Conservation (phyloP, 2,329 filamentous ascomycete species). For the Arthrobotrys entomopaga region DNA sequence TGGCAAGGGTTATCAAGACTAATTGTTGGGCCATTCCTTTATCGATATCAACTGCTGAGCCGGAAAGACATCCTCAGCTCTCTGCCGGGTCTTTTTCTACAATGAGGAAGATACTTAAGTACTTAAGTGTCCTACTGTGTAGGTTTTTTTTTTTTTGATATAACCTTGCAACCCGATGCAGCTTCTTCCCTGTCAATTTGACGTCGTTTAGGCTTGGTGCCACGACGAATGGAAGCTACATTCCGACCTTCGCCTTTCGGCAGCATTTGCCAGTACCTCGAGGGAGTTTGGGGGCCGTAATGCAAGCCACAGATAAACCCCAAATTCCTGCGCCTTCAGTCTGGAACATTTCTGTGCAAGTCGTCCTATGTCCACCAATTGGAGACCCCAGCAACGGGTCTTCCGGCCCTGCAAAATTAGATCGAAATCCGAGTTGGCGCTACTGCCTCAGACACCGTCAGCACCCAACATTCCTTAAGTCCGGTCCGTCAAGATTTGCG, state of each 20-base stretch:
- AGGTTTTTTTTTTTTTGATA: too few species aligned
- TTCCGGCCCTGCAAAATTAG: slow-evolving; percentile 9
- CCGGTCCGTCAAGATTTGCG: neutral
- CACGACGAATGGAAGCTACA: slow-evolving; percentile 31
- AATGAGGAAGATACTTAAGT: too few species aligned
- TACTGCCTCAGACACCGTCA: neutral
- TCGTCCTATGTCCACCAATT: slow-evolving; percentile 30
- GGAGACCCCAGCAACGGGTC: slow-evolving; percentile 5
- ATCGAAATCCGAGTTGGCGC: neutral
- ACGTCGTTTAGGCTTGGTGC: slow-evolving; percentile 36
- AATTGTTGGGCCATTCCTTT: slow-evolving; percentile 36
- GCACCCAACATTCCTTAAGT: slow-evolving; percentile 14
- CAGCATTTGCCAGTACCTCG: slow-evolving; percentile 11
- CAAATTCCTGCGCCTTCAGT: slow-evolving; percentile 24
- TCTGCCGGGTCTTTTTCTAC: slow-evolving; percentile 17
- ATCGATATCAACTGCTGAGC: slow-evolving; percentile 36
- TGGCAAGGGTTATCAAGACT: neutral
- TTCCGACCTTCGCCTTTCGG: slow-evolving; percentile 6
- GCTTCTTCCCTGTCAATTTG: slow-evolving; percentile 52
- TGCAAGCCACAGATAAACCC: slow-evolving; percentile 30
- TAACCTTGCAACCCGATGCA: slow-evolving; percentile 43
- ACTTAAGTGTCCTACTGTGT: too few species aligned
- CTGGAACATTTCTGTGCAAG: slow-evolving; percentile 21
- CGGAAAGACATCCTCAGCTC: neutral
- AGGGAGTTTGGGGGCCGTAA: slow-evolving; percentile 1